phyloP scores from a whole-genome alignment of 192 early-diverging fungal species.

The Diversispora eburnea region DNA sequence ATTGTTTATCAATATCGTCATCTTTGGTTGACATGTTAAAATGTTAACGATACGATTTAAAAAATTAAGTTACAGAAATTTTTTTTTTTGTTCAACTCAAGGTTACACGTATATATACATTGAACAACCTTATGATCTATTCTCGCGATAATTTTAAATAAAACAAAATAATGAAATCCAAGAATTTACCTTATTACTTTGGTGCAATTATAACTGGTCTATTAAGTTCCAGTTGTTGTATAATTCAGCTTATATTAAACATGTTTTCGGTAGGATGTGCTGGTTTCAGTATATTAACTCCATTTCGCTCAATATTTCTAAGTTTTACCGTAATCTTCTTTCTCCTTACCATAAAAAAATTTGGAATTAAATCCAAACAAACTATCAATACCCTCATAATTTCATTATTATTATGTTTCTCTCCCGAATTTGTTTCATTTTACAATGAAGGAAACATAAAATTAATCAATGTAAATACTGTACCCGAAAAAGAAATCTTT shows the following conservation, averaged over 20 bases:
- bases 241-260: constrained; percentile 53
- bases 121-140: too few relatives aligned
- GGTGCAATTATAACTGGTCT: constrained; percentile 36
- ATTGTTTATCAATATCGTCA: background rate
- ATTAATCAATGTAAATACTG: background rate
- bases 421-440: constrained; percentile 43
- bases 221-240: constrained; percentile 48
- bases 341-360: constrained; percentile 26
- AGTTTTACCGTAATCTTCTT: constrained; percentile 33
- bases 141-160: too few relatives aligned
- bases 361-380: constrained; percentile 29
- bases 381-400: constrained; percentile 26
- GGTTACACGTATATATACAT: too few relatives aligned
- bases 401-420: constrained; percentile 34
- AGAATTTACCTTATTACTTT: constrained; percentile 13
- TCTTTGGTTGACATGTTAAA: constrained; percentile 1
- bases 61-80: too few relatives aligned
- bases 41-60: too few relatives aligned
- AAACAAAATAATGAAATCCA: too few relatives aligned
- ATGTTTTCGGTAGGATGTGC: constrained; percentile 52
- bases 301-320: constrained; percentile 41
- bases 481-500: background rate
- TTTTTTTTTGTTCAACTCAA: too few relatives aligned
- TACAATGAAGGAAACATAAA: constrained; percentile 32
- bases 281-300: constrained; percentile 52